phyloP scores from a whole-genome alignment of 805 yeast genomes.

The Yarrowia osloensis region DNA sequence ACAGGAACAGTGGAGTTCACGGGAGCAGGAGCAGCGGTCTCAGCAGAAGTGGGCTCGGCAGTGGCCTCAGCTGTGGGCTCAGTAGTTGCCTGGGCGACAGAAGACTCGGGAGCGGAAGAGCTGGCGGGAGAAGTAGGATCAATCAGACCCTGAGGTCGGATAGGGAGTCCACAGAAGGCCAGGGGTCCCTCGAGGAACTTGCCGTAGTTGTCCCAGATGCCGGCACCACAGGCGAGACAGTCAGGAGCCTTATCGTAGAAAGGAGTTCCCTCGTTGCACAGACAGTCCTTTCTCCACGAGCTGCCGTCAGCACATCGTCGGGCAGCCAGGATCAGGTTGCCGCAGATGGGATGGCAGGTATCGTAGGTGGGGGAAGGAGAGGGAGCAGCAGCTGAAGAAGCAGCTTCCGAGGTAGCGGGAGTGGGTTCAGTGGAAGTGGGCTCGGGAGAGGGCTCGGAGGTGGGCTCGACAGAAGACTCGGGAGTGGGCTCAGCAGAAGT shows the following conservation, averaged over 20 bases:
- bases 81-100: not conserved
- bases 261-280: not conserved
- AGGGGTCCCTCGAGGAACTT: not conserved
- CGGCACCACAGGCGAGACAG: not conserved
- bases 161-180: not conserved
- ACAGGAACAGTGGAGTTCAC: not conserved
- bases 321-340: not conserved
- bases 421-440: not conserved
- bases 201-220: not conserved
- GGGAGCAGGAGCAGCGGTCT: not conserved
- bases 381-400: not conserved
- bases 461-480: not conserved
- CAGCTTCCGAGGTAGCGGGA: too few relatives aligned
- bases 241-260: not conserved
- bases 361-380: not conserved
- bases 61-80: not conserved
- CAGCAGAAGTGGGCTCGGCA: not conserved
- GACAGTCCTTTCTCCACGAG: not conserved
- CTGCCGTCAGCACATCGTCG: not conserved
- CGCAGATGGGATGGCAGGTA: not conserved
- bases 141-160: not conserved
- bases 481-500: not conserved
- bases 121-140: not conserved
- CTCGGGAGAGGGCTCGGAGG: not conserved
- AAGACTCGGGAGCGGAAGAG: constrained; percentile 1